Base-by-base conservation (phyloP, 768 basidiomycete species). In the Hygrocybe coccinea region DNA sequence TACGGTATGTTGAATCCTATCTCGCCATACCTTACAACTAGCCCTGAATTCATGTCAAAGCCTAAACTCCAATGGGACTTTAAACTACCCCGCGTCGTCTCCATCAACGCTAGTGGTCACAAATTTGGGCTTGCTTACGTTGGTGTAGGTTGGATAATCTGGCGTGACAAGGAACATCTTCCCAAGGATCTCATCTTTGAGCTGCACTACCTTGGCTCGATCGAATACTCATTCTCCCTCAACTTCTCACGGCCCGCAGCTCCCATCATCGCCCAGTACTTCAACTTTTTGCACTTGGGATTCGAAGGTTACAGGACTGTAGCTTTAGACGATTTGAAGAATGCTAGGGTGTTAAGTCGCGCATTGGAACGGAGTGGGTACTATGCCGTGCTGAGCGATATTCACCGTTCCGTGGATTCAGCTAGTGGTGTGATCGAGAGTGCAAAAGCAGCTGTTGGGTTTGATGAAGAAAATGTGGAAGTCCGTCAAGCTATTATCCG, bases 121-220 rank as follows among this genome's bases (percentile, higher is more conserved):
- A 55, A 55, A 35, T 56, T 50, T 44, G 52, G 45, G 3, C 47
- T 54, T 15, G 35, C 38, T 36, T 83, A 82, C 57, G 79, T 80
- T 7, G 82, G 82, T 33, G 76, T 84, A n/a, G 86, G 87, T 11
- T 87, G 84, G 83, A 74, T 85, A 21, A 65, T 89, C 55, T 87
- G 84, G 83, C 74, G 84, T 43, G 79, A 83, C 65, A 79, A 84
- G 64, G 73, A 73, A 25, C 78, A 78, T 60, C 77, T 89, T 1
- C 86, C 84, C 3, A 84, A 87, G 61, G 79, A 87, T 34, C 76
- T 89, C 55, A 82, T 89, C 46, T 88, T 89, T 60, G 85, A 87
- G 70, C 74, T 86, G 14, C 83, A 78, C 60, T 77, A 80, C 60
- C 70, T 78, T 46, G 79, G 77, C 33, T 77, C 80, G 15, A 77